phyloP scores from a whole-genome alignment of 768 basidiomycete genomes.

The Gymnopilus junonius region DNA sequence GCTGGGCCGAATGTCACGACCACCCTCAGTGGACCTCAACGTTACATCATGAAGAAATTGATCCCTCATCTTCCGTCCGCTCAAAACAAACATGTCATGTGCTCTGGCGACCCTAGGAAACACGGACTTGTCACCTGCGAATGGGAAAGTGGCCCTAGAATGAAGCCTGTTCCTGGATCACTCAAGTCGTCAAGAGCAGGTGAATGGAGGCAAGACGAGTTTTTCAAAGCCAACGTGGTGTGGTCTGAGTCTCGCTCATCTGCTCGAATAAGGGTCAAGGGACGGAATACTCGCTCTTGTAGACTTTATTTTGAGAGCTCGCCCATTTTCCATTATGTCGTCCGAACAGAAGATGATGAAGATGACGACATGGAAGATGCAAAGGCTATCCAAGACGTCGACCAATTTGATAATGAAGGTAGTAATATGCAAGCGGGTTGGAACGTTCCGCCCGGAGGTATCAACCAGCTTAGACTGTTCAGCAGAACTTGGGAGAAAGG shows the following conservation, averaged over 20 bases:
- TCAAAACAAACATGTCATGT: constrained; percentile 13
- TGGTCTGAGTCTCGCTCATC: constrained; percentile 43
- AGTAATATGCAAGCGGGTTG: constrained; percentile 47
- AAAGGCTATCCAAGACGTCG: no score
- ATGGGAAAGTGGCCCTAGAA: constrained; percentile 31
- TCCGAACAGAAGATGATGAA: background rate
- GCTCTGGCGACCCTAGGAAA: constrained; percentile 20
- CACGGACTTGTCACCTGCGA: constrained; percentile 27
- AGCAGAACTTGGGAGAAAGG: constrained; percentile 59
- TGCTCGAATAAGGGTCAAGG: constrained; percentile 54
- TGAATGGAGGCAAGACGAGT: constrained; percentile 16
- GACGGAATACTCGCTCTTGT: constrained; percentile 67
- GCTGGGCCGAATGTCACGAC: constrained; percentile 14
- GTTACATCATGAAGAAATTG: constrained; percentile 38
- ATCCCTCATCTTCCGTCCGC: constrained; percentile 20
- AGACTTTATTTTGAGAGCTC: constrained; percentile 54
- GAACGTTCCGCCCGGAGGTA: constrained; percentile 31
- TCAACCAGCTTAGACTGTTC: constrained; percentile 55
- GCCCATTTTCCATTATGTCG: background rate
- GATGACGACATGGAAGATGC: background rate
- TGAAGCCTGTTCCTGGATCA: constrained; percentile 27
- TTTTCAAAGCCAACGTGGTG: constrained; percentile 42
- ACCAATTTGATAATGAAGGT: no score
- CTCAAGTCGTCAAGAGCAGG: background rate
- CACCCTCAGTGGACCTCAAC: constrained; percentile 22